Evolutionary conservation across 108 stramenopile genomes (phyloP).

Genomic region (Conticribra weissflogii): DNA sequence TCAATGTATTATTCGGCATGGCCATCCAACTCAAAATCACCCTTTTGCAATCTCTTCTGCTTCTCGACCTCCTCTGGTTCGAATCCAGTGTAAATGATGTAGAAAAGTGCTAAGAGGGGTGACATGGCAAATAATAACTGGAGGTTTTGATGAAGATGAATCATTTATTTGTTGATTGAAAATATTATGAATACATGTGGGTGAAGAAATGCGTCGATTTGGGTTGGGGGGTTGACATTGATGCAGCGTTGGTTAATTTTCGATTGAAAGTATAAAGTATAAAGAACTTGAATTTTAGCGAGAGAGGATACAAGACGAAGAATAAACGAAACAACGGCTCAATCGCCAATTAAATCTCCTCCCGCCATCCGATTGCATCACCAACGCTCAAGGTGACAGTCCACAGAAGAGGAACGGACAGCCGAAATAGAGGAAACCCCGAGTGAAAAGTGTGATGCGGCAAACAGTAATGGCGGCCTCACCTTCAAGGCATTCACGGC

Average conservation of each 20-base stretch:
- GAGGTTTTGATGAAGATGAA: background rate
- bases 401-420: background rate
- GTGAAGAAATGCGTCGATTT: background rate
- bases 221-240: too few relatives aligned
- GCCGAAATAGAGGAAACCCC: background rate
- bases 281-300: too few relatives aligned
- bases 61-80: slow-evolving; percentile 76
- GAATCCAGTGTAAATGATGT: slow-evolving; percentile 83
- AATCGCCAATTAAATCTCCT: too few relatives aligned
- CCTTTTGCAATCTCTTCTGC: slow-evolving; percentile 71
- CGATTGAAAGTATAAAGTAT: too few relatives aligned
- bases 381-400: too few relatives aligned
- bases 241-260: too few relatives aligned
- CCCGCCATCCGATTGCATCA: too few relatives aligned
- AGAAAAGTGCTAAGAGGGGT: slow-evolving; percentile 78
- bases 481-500: slow-evolving; percentile 81
- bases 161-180: background rate
- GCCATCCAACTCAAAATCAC: slow-evolving; percentile 88
- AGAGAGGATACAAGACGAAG: too few relatives aligned
- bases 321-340: too few relatives aligned
- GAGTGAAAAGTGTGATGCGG: background rate
- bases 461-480: slow-evolving; percentile 10
- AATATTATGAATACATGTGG: background rate
- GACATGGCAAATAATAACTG: slow-evolving; percentile 85
- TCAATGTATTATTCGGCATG: slow-evolving; percentile 90